A percentile compares a stretch with the other conserved stretches of the same genome.
These are phyloP conservation scores for Fusarium equiseti DNA, from an alignment of 2,329 filamentous ascomycete genomes.

Conservation along the genomic window DNA sequence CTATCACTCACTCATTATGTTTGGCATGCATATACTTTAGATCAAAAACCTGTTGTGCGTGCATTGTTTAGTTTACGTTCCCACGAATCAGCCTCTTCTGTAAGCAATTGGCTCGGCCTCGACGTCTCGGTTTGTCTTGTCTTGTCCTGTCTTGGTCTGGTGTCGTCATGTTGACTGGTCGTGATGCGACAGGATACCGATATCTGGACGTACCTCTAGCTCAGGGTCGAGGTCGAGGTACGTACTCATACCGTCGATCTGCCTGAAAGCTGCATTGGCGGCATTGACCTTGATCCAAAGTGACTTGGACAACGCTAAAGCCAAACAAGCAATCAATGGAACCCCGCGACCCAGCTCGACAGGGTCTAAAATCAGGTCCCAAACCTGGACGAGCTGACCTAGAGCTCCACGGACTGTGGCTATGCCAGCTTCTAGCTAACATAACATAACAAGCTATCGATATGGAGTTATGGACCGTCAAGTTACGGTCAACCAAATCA, in stretches of 20 bases:
- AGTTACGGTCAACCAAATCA: constrained; percentile 20
- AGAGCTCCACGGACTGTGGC: constrained; percentile 34
- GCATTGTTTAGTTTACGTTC: constrained; percentile 22
- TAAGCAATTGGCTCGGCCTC: constrained; percentile 32
- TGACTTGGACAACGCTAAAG: constrained; percentile 36
- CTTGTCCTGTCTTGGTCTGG: constrained; percentile 7
- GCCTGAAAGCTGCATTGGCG: constrained; percentile 45
- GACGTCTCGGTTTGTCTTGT: constrained; percentile 25
- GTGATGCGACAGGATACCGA: constrained; percentile 11
- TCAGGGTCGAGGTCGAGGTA: constrained; percentile 27
- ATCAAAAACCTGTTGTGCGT: constrained; percentile 37
- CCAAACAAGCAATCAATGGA: constrained; percentile 29
- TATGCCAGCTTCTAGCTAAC: constrained; percentile 28
- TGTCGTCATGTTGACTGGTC: constrained; percentile 35
- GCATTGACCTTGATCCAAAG: constrained; percentile 30
- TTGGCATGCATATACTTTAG: constrained; percentile 7
- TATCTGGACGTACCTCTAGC: neutral
- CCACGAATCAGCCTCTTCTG: constrained; percentile 30
- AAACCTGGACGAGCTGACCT: constrained; percentile 46
- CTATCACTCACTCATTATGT: neutral
- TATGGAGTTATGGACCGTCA: constrained; percentile 11
- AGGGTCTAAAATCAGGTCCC: constrained; percentile 42
- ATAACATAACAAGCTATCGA: constrained; percentile 18
- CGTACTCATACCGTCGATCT: constrained; percentile 37
- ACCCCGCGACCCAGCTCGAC: constrained; percentile 42